Evolutionary conservation across 169 alveolate species (phyloP), one percentile per base, ranked within the genome.

Genomic region (Besnoitia besnoiti): DNA sequence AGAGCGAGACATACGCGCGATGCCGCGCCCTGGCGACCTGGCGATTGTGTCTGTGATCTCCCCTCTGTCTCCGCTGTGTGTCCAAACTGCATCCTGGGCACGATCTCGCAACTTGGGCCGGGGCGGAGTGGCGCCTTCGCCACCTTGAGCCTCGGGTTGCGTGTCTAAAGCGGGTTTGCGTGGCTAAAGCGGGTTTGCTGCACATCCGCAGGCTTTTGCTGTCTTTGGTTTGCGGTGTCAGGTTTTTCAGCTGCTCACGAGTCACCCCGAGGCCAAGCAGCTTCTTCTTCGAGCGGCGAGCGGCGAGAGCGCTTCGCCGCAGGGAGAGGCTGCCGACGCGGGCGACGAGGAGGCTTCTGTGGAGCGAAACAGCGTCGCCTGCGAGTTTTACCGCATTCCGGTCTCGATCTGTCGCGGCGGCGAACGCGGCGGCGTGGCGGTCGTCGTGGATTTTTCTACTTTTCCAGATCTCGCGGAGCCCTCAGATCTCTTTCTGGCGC

Each of bases 331-430:
- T 19, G 30, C 37, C 33, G 67, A 19, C 33, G 3, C 67, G 30
- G 67, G 30, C 67, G 67, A 55, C 5, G 67, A 55, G 33, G 67
- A 55, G 27, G 27, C 12, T 1, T 19, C 0, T 30, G 21, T 67
- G 80, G 61, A 77, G 59, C 10, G 55, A 37, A 55, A 35, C 12
- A 55, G 50, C 35, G 33, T 37, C 21, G 50, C 30, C 37, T 37
- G 61, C 49, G 87, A 55, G 16, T 77, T 77, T 35, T 77, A 77
- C 40, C 40, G 87, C 37, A 39, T 51, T 55, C 67, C 67, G 67
- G 27, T 55, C 27, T 16, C 24, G 30, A 5, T 55, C 67, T 19
- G 27, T n/a, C n/a, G n/a, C n/a, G n/a, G n/a, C n/a, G 30, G 67
- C 12, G 67, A 16, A 55, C n/a, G 67, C 67, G 46, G 82, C 12